phyloP scores from a whole-genome alignment of 2,329 filamentous ascomycete species.

The Mycocentrospora acerina region DNA sequence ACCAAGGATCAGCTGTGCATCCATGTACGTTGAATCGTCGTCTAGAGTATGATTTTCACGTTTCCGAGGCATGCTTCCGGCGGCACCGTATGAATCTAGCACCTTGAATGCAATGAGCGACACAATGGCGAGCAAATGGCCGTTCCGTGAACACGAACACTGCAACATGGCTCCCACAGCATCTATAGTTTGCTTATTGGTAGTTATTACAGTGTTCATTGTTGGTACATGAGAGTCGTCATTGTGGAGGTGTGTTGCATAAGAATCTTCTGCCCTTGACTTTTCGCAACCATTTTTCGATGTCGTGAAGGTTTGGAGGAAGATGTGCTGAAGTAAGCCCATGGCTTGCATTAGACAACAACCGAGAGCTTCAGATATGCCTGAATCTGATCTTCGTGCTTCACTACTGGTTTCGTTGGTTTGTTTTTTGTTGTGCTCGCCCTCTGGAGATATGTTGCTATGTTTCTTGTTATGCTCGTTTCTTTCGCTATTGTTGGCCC shows the following conservation, averaged over 20 bases:
- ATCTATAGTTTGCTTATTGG: slow-evolving; percentile 34
- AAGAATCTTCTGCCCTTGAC: too few relatives aligned
- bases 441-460: too few relatives aligned
- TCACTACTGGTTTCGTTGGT: too few relatives aligned
- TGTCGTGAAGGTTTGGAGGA: too few relatives aligned
- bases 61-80: slow-evolving; percentile 7
- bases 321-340: too few relatives aligned
- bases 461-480: too few relatives aligned
- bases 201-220: slow-evolving; percentile 22
- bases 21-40: slow-evolving; percentile 11
- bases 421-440: too few relatives aligned
- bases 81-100: slow-evolving; percentile 35
- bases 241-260: too few relatives aligned
- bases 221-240: not conserved
- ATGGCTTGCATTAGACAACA: too few relatives aligned
- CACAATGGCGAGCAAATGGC: slow-evolving; percentile 35
- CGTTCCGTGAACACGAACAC: slow-evolving; percentile 38
- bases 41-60: not conserved
- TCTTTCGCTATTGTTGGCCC: not conserved
- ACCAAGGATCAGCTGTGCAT: slow-evolving; percentile 39
- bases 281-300: too few relatives aligned
- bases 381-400: too few relatives aligned
- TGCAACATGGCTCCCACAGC: slow-evolving; percentile 33
- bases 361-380: too few relatives aligned
- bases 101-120: slow-evolving; percentile 41